Conservation (phyloP, 352 stramenopile genomes). For the Globisporangium heterothallicum region DNA sequence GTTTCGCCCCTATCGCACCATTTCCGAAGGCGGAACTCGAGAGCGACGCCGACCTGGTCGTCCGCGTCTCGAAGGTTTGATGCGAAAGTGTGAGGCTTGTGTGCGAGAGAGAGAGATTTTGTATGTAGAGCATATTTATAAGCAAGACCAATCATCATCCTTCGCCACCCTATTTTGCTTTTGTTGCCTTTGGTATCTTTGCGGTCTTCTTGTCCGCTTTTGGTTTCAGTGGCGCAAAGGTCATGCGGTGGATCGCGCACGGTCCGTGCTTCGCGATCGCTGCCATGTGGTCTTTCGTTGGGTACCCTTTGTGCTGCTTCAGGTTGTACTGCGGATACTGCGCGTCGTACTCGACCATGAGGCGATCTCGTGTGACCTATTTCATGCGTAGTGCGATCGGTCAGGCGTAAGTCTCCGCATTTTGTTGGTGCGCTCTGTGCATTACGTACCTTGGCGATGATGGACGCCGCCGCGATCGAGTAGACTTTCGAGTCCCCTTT, state of each 20-base stretch:
- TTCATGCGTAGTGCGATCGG: no score
- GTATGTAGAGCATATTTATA: conserved; percentile 9
- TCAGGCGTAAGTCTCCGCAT: background rate
- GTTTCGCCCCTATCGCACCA: conserved; percentile 12
- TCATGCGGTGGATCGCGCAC: conserved; percentile 93
- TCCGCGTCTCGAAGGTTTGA: background rate
- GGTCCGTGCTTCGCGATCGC: conserved; percentile 88
- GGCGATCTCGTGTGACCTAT: conserved; percentile 92
- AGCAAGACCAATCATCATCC: background rate
- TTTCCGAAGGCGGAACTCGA: conserved; percentile 4
- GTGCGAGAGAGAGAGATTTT: conserved; percentile 1
- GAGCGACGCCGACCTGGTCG: background rate
- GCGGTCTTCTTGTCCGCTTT: conserved; percentile 30
- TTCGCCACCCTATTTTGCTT: conserved; percentile 1
- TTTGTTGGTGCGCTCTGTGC: background rate
- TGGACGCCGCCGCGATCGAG: conserved; percentile 95
- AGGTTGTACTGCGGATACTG: conserved; percentile 94
- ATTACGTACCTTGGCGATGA: conserved; percentile 93
- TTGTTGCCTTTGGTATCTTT: conserved; percentile 9
- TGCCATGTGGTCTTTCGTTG: conserved; percentile 89
- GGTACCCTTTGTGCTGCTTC: conserved; percentile 97
- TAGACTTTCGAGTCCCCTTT: conserved; percentile 96
- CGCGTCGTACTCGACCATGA: conserved; percentile 94
- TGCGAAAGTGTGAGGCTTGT: conserved; percentile 1
- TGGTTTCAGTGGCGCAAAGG: conserved; percentile 93